Base-by-base conservation (phyloP, 1,139 yeast species). In the Zygosaccharomyces pseudobailii region DNA sequence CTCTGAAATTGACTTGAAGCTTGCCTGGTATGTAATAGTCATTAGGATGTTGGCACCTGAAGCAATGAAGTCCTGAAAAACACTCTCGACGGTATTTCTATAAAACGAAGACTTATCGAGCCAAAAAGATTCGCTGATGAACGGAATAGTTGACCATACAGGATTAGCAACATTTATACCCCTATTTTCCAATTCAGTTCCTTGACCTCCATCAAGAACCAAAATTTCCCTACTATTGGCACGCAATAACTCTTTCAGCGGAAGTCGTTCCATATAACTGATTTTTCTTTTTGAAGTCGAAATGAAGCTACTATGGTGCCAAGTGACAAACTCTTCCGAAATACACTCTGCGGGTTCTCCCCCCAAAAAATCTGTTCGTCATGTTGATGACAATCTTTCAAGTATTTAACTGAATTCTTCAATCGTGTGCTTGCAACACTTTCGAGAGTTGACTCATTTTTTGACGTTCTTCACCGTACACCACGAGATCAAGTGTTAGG, bases 21-120 rank as follows among this genome's bases (percentile, higher is more conserved):
- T 76, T 2, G 80, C 74, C 63, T 84, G 92, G 61, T 84, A 84
- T 0, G 87, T 80, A 8, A 80, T 73, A 0, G 87, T 78, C 43
- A 78, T 72, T 37, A 80, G 64, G 13, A 80, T 65, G 50, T 81
- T 78, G 1, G 85, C 78, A 0, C 89, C 88, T 10, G 75, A 71
- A 9, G 62, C 64, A 28, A 80, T 62, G 60, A 80, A 84, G 37
- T 71, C 73, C 31, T 59, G 50, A 61, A 81, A 86, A 44, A 84
- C 71, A 25, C 68, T 60, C 41, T 69, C 64, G 24, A 84, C 72
- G 34, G 72, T 66, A 17, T 68, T 63, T 0, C 81, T 81, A 35
- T 75, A 66, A 23, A 70, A 66, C 2, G 57, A 52, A 19, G 45
- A 22, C 13, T 50, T 52, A 30, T 40, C 36, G 3, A 54, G 42